Percentiles rank a stretch among this genome's conserved stretches.
phyloP scores from a whole-genome alignment of 306 rosid genomes.

The Casuarina glauca region DNA sequence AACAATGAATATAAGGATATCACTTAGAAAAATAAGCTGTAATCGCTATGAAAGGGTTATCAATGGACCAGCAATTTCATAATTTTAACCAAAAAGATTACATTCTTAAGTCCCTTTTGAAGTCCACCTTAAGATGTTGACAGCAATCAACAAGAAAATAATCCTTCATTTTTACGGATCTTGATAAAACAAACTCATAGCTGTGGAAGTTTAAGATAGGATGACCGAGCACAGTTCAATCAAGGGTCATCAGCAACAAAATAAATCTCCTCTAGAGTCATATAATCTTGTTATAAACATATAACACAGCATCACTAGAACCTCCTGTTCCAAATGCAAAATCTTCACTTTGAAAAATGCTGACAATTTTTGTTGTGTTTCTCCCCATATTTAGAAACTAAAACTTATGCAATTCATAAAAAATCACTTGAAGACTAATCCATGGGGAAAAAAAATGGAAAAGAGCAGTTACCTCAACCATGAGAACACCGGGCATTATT shows the following conservation, averaged over 20 bases:
- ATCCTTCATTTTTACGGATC: background rate
- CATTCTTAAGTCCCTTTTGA: background rate
- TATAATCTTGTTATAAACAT: background rate
- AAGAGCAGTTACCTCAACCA: conserved; percentile 46
- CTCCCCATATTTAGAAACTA: background rate
- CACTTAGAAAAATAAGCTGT: background rate
- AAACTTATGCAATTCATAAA: background rate
- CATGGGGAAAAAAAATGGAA: background rate
- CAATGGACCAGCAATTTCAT: background rate
- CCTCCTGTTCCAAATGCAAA: background rate
- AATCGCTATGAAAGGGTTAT: background rate
- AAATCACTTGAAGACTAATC: background rate
- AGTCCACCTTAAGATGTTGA: background rate
- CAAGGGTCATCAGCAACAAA: background rate
- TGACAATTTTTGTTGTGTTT: background rate
- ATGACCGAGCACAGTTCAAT: background rate
- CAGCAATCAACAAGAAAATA: background rate
- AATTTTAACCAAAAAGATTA: background rate
- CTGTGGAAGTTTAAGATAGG: background rate
- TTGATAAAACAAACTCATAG: background rate
- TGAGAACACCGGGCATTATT: conserved; percentile 63
- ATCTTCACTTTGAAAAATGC: background rate
- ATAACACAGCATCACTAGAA: background rate
- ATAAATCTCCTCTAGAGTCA: background rate
- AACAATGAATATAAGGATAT: background rate